phyloP scores from a whole-genome alignment of 176 grass and related monocot species.

The Tillandsia fasciculata region DNA sequence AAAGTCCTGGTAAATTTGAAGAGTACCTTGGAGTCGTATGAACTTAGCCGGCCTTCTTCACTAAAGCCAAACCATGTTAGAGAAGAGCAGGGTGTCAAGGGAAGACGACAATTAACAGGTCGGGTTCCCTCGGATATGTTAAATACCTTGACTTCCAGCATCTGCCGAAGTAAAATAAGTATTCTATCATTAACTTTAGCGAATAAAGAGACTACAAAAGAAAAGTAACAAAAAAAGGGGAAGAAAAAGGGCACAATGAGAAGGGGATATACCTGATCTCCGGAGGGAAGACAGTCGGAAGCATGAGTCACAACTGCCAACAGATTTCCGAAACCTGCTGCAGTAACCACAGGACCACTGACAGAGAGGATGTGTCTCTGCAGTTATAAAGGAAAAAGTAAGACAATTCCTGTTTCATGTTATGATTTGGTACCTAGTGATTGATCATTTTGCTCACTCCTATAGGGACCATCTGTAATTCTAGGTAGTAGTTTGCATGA shows the following conservation, averaged over 20 bases:
- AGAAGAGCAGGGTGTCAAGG: slow-evolving; percentile 55
- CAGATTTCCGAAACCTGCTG: slow-evolving; percentile 53
- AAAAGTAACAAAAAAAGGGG: background rate
- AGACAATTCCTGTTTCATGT: slow-evolving; percentile 1
- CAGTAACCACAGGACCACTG: slow-evolving; percentile 73
- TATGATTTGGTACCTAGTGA: background rate
- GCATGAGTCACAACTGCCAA: slow-evolving; percentile 83
- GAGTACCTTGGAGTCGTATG: slow-evolving; percentile 77
- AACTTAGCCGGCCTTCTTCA: slow-evolving; percentile 79
- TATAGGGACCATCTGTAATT: too few species aligned
- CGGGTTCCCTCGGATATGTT: slow-evolving; percentile 42
- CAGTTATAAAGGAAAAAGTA: background rate
- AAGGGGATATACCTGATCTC: slow-evolving; percentile 56
- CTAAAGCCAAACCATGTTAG: slow-evolving; percentile 96
- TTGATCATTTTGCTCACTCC: too few species aligned
- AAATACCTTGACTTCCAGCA: slow-evolving; percentile 77
- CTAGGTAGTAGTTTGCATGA: too few species aligned
- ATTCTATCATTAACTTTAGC: slow-evolving; percentile 3
- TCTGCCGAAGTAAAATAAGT: slow-evolving; percentile 27
- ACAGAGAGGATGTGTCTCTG: slow-evolving; percentile 82
- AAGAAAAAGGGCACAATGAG: background rate
- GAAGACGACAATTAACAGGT: slow-evolving; percentile 35
- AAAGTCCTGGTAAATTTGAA: background rate
- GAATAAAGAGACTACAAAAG: background rate
- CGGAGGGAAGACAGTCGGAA: slow-evolving; percentile 85